Conservation (phyloP, 2,329 filamentous ascomycete genomes). For the Penicillium sp. region DNA sequence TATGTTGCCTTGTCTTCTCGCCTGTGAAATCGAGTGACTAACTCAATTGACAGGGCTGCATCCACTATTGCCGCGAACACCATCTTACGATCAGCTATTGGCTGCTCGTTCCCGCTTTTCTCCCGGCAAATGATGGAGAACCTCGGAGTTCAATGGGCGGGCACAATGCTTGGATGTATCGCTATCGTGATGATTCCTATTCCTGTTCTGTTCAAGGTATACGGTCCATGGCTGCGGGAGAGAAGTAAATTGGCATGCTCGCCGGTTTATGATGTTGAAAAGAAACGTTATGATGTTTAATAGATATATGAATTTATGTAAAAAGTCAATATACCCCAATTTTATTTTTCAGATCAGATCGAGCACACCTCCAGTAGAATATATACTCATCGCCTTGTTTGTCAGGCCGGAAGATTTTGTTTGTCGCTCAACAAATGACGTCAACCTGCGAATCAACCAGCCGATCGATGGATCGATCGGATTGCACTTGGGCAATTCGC, state of each 20-base stretch:
- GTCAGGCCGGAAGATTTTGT: no score
- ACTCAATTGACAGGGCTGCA: slow-evolving; percentile 2
- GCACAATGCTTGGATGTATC: slow-evolving; percentile 10
- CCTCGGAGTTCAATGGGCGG: slow-evolving; percentile 9
- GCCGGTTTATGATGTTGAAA: slow-evolving; percentile 10
- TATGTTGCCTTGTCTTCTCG: slow-evolving; percentile 13
- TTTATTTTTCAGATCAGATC: not conserved
- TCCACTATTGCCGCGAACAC: slow-evolving; percentile 12
- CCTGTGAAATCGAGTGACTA: slow-evolving; percentile 4
- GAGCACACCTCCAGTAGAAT: not conserved
- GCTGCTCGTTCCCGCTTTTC: slow-evolving; percentile 11
- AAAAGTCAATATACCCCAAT: slow-evolving; percentile 1
- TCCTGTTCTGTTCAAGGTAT: slow-evolving; percentile 10
- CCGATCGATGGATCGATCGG: not conserved
- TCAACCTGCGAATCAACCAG: not conserved
- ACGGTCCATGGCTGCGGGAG: slow-evolving; percentile 9
- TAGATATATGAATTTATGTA: not conserved
- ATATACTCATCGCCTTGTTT: not conserved
- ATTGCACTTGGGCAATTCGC: not conserved
- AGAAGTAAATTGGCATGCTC: slow-evolving; percentile 9
- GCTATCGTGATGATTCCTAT: slow-evolving; percentile 9
- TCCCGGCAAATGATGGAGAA: slow-evolving; percentile 12
- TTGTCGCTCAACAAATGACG: not conserved
- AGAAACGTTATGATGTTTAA: slow-evolving; percentile 11
- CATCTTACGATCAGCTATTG: slow-evolving; percentile 8